Conservation (phyloP, 2,329 filamentous ascomycete genomes). For the Iodosphaeria phyllophila region DNA sequence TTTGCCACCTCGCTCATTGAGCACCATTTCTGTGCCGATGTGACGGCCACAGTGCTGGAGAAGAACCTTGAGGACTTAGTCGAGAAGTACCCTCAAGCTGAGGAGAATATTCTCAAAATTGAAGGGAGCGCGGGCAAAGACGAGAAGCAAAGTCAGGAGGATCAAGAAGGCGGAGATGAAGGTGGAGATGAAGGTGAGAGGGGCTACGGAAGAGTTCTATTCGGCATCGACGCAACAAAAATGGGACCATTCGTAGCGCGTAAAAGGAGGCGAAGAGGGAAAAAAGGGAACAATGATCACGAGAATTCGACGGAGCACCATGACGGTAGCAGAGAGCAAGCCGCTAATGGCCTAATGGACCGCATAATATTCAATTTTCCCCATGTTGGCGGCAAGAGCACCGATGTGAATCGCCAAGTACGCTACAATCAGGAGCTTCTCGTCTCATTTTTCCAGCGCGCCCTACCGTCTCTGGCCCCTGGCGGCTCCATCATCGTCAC, state of each 20-base stretch:
- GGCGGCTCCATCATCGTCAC: slow-evolving; percentile 58
- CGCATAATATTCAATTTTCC: slow-evolving; percentile 92
- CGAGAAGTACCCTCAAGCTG: slow-evolving; percentile 57
- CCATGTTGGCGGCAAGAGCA: slow-evolving; percentile 80
- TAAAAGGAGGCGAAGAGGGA: slow-evolving; percentile 7
- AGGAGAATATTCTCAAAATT: slow-evolving; percentile 36
- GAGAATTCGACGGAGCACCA: too few species aligned
- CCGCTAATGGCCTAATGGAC: slow-evolving; percentile 34
- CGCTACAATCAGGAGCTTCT: slow-evolving; percentile 73
- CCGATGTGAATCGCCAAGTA: slow-evolving; percentile 87
- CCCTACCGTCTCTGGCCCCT: slow-evolving; percentile 29
- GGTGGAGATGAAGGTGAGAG: too few species aligned
- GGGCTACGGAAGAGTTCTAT: slow-evolving; percentile 27
- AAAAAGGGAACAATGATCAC: slow-evolving; percentile 20
- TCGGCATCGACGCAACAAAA: slow-evolving; percentile 49
- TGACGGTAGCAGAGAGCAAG: too few species aligned
- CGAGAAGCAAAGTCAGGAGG: too few species aligned
- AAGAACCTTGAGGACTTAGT: slow-evolving; percentile 33
- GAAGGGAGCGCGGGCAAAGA: too few species aligned
- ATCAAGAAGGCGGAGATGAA: too few species aligned
- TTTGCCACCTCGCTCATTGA: slow-evolving; percentile 50
- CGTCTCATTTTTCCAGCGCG: slow-evolving; percentile 45
- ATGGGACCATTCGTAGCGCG: slow-evolving; percentile 30
- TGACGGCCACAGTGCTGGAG: slow-evolving; percentile 56
- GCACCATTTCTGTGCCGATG: slow-evolving; percentile 44